Evolutionary conservation across 768 basidiomycete genomes (phyloP).

Genomic region (Termitomyces sp.): DNA sequence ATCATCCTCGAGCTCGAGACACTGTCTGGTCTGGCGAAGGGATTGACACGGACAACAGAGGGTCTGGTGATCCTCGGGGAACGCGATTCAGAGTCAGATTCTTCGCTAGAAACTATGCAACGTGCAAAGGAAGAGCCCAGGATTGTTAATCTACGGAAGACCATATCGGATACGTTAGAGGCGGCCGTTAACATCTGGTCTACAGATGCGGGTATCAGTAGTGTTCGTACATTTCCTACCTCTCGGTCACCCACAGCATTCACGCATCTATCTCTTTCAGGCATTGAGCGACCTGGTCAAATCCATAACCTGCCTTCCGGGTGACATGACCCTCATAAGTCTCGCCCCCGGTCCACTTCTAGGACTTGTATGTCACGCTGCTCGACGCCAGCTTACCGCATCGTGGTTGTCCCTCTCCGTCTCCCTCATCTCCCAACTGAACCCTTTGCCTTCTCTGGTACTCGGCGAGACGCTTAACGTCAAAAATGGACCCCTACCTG

Average conservation of each 20-base stretch:
- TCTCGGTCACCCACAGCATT: not conserved
- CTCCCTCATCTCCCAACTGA: conserved; percentile 77
- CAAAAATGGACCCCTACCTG: conserved; percentile 44
- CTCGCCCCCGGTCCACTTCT: conserved; percentile 77
- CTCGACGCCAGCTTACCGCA: conserved; percentile 65
- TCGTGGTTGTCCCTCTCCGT: conserved; percentile 82
- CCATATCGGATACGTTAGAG: conserved; percentile 53
- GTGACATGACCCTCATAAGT: conserved; percentile 73
- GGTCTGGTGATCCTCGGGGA: conserved; percentile 52
- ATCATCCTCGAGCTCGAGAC: conserved; percentile 74
- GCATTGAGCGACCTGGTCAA: conserved; percentile 80
- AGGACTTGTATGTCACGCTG: conserved; percentile 69
- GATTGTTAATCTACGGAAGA: conserved; percentile 58
- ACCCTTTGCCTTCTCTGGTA: conserved; percentile 54
- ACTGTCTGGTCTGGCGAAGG: conserved; percentile 80
- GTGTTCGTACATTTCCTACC: conserved; percentile 43
- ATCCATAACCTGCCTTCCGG: conserved; percentile 76
- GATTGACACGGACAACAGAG: conserved; percentile 75
- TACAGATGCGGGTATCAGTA: conserved; percentile 67
- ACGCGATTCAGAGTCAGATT: conserved; percentile 43
- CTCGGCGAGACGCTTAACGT: conserved; percentile 14
- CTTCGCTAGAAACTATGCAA: conserved; percentile 49
- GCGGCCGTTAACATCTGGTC: conserved; percentile 72
- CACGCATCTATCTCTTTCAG: conserved; percentile 28
- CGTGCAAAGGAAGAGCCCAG: conserved; percentile 58